Percentiles rank a stretch among this genome's conserved stretches.
Conservation (phyloP, 257 asterid genomes). For the Anisodus tanguticus region DNA sequence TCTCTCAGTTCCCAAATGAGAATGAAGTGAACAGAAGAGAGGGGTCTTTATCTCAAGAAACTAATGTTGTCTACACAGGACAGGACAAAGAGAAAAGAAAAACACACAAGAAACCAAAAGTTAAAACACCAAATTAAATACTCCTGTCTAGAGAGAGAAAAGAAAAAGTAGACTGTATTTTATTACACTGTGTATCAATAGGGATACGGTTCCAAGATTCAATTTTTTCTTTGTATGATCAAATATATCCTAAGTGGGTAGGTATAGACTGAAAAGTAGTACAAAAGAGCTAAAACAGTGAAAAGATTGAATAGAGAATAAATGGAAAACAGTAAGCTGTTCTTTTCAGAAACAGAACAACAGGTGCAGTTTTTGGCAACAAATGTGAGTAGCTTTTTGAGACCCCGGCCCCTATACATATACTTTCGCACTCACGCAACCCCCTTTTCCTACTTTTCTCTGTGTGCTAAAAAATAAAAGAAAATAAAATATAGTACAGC, state of each 20-base stretch:
- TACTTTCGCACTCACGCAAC: not conserved
- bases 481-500: not conserved
- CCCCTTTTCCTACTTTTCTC: slow-evolving; percentile 1
- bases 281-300: slow-evolving; percentile 51
- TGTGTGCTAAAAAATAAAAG: not conserved
- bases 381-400: slow-evolving; percentile 34
- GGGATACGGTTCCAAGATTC: not conserved
- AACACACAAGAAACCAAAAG: not conserved
- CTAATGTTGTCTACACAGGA: not conserved
- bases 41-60: not conserved
- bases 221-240: not conserved
- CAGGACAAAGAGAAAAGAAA: not conserved
- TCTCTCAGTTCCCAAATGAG: too few relatives aligned
- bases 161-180: not conserved
- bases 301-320: slow-evolving; percentile 59
- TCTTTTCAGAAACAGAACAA: slow-evolving; percentile 56
- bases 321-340: slow-evolving; percentile 43
- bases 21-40: not conserved
- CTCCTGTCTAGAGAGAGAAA: not conserved
- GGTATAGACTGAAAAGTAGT: not conserved
- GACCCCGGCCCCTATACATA: not conserved
- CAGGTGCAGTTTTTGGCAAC: slow-evolving; percentile 52
- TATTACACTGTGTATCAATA: not conserved
- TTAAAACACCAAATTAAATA: not conserved
- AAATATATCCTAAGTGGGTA: not conserved